Conservation (phyloP, 306 rosid genomes). For the Acacia crassicarpa region DNA sequence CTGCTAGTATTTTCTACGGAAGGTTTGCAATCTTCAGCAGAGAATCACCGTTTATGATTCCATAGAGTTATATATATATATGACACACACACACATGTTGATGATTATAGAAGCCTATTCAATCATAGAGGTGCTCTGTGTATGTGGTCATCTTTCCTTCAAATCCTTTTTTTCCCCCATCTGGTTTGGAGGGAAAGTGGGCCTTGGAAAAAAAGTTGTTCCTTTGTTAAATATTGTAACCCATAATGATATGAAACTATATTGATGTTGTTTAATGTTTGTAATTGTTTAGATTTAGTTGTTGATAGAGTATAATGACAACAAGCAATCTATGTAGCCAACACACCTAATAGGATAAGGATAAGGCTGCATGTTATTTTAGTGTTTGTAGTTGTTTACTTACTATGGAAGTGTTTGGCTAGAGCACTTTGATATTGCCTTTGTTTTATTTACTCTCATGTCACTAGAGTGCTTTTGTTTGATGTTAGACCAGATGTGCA, state of each 20-base stretch:
- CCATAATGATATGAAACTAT: not conserved
- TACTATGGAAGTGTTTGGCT: not conserved
- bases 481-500: not conserved
- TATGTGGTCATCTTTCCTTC: slow-evolving; percentile 25
- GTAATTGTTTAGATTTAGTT: not conserved
- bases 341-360: no score
- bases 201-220: not conserved
- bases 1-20: slow-evolving; percentile 4
- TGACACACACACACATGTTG: not conserved
- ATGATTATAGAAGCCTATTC: not conserved
- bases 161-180: not conserved
- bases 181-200: slow-evolving; percentile 20
- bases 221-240: slow-evolving; percentile 29
- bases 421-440: not conserved
- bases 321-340: no score
- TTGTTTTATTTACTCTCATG: not conserved
- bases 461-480: not conserved
- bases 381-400: not conserved
- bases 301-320: no score
- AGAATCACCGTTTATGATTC: slow-evolving; percentile 23
- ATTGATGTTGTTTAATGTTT: not conserved
- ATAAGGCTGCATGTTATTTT: no score
- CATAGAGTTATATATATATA: not conserved
- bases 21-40: slow-evolving; percentile 4
- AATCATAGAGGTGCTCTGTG: slow-evolving; percentile 15